Conservation (phyloP, 306 rosid genomes). For the Quercus gilva region DNA sequence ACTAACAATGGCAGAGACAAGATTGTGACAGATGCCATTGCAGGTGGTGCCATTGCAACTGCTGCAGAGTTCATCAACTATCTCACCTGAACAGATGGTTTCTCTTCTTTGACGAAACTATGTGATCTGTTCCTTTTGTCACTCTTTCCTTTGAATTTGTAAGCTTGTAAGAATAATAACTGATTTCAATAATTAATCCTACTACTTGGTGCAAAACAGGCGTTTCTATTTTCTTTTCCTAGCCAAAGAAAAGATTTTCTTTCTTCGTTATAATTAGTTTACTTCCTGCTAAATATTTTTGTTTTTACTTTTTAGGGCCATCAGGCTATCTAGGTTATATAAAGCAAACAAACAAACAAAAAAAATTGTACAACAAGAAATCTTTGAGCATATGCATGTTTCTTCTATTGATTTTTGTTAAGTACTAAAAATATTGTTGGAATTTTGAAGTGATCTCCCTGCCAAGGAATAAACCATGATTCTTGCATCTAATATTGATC, state of each 20-base stretch:
- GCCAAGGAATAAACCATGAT: too few relatives aligned
- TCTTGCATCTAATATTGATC: too few relatives aligned
- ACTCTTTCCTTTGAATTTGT: background rate
- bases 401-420: too few relatives aligned
- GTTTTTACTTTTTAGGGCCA: background rate
- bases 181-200: background rate
- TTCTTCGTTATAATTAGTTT: background rate
- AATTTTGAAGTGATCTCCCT: too few relatives aligned
- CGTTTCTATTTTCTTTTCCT: background rate
- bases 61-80: conserved; percentile 81
- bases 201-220: background rate
- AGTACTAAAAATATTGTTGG: too few relatives aligned
- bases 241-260: background rate
- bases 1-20: conserved; percentile 44
- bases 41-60: conserved; percentile 92
- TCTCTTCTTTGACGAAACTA: background rate
- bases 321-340: background rate
- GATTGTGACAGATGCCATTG: conserved; percentile 62
- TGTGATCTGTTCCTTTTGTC: conserved; percentile 11
- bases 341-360: too few relatives aligned
- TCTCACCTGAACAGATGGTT: conserved; percentile 49
- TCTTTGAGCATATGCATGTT: too few relatives aligned
- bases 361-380: too few relatives aligned
- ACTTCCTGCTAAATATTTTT: background rate
- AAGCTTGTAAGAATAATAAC: background rate